Percentiles rank a stretch among this genome's conserved stretches.
Conservation (phyloP, 805 yeast genomes). For the Metschnikowia drakensbergensis region DNA sequence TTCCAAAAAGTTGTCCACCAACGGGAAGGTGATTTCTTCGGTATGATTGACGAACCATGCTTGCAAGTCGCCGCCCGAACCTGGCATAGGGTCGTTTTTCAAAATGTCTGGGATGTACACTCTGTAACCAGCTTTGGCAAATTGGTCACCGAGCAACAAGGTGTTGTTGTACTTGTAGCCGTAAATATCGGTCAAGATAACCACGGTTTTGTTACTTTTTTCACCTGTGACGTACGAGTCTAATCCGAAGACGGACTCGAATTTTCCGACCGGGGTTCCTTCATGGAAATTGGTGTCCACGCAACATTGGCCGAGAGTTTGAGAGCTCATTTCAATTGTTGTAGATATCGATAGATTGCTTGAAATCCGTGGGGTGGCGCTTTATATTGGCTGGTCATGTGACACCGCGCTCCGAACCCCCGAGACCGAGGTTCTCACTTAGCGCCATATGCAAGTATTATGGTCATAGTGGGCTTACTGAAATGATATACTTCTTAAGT, state of each 20-base stretch:
- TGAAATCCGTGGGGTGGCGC: background rate
- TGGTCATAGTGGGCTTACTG: no score
- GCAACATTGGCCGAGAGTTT: constrained; percentile 51
- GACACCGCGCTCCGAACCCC: background rate
- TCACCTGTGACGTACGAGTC: constrained; percentile 32
- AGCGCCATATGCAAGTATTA: no score
- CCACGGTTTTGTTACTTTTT: constrained; percentile 42
- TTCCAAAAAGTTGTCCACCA: constrained; percentile 47
- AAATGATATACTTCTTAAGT: background rate
- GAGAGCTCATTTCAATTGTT: constrained; percentile 40
- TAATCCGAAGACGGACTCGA: constrained; percentile 40
- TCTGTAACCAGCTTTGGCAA: constrained; percentile 58
- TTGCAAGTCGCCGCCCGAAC: constrained; percentile 13
- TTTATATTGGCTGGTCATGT: background rate
- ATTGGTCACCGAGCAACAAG: constrained; percentile 59
- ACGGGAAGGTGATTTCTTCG: constrained; percentile 43
- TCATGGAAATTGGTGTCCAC: constrained; percentile 40
- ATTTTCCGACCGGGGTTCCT: constrained; percentile 48
- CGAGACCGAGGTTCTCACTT: no score
- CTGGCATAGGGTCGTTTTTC: constrained; percentile 39
- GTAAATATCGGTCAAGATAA: constrained; percentile 65
- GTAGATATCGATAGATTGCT: background rate
- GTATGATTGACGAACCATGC: constrained; percentile 58
- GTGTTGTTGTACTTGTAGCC: constrained; percentile 60
- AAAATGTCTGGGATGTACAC: constrained; percentile 78